A percentile compares a stretch with the other conserved stretches of the same genome.
phyloP scores from a whole-genome alignment of 202 grass and related monocot species.

The Brachypodium distachyon region DNA sequence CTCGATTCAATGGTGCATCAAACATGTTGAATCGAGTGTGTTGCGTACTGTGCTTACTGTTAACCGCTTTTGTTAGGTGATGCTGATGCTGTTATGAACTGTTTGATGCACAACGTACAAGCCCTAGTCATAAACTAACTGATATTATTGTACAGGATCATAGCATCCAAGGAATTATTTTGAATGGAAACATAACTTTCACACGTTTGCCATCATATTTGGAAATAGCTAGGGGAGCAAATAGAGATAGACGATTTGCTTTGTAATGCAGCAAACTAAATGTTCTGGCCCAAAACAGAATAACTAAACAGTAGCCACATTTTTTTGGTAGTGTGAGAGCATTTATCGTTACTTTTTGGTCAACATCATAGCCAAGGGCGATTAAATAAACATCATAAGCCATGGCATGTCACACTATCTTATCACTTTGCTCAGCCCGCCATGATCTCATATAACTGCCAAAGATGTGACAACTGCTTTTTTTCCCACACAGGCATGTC shows the following conservation, averaged over 20 bases:
- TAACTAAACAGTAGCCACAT: not conserved
- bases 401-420: not conserved
- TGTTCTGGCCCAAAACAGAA: not conserved
- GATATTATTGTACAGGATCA: too few relatives aligned
- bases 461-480: not conserved
- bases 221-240: not conserved
- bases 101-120: too few relatives aligned
- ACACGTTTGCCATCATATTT: not conserved
- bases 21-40: too few relatives aligned
- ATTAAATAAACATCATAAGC: not conserved
- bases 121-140: not conserved
- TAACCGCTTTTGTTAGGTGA: too few relatives aligned
- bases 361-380: not conserved
- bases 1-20: too few relatives aligned
- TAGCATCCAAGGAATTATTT: too few relatives aligned
- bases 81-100: too few relatives aligned
- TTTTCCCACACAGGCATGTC: not conserved
- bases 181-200: not conserved
- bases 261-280: not conserved
- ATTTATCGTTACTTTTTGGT: not conserved
- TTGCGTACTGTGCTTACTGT: too few relatives aligned
- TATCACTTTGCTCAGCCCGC: not conserved
- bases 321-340: not conserved
- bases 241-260: not conserved
- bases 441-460: not conserved